These are phyloP conservation scores for Akebia trifoliata DNA, from an alignment of 164 flowering plant species.

Conservation along the genomic window DNA sequence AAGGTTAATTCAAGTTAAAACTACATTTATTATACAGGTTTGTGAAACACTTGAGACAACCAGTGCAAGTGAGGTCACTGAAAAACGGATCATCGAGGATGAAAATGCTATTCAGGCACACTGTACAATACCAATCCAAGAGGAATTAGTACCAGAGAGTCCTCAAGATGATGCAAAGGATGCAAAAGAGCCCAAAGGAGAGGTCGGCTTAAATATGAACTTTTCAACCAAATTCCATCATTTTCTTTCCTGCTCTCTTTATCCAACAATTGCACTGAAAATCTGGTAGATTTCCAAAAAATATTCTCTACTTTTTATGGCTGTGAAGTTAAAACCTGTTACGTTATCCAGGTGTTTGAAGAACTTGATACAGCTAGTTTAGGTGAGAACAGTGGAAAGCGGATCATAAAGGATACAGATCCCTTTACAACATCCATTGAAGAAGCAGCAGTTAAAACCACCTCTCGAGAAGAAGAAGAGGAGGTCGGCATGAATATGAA, in stretches of 20 bases:
- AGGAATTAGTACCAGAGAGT: not conserved
- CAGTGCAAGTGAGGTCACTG: not conserved
- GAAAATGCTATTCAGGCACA: not conserved
- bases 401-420: not conserved
- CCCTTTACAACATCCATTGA: not conserved
- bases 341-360: not conserved
- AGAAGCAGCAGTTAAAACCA: not conserved
- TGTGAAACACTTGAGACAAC: not conserved
- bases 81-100: not conserved
- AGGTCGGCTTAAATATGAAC: not conserved
- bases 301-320: not conserved
- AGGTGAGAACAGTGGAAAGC: not conserved
- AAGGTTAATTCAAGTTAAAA: not conserved
- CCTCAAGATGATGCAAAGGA: not conserved
- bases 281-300: not conserved
- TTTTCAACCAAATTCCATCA: not conserved
- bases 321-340: not conserved
- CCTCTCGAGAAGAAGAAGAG: slow-evolving; percentile 5
- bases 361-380: not conserved
- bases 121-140: not conserved
- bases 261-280: no score
- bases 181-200: not conserved
- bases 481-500: slow-evolving; percentile 4
- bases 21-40: slow-evolving; percentile 2
- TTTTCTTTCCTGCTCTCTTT: not conserved